Base-by-base conservation (phyloP, 2,329 filamentous ascomycete genomes). In the Pezicula carpinea region DNA sequence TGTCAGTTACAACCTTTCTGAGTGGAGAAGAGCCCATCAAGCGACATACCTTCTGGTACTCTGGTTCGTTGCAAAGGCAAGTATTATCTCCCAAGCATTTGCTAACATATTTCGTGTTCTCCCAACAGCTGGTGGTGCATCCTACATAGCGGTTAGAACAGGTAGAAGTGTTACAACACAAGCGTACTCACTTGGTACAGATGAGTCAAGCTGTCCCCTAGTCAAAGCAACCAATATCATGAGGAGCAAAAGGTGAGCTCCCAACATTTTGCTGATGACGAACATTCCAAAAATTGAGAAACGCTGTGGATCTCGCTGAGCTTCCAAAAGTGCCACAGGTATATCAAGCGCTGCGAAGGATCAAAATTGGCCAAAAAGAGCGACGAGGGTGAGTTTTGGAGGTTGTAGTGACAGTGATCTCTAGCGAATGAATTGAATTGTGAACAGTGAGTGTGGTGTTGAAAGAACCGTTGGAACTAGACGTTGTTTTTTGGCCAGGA, bases 101-200 rank as follows among this genome's bases (percentile, higher is more conserved):
- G 49, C 56, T 66, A 41, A 65, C 53, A 49, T 60, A 62, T 52
- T 59, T 63, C 6, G 64, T 64, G 45, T 66, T 66, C 42, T 65
- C 64, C 64, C 64, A 66, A 50, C 65, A 67, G 23, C 51, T 56
- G 5, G 53, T 36, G 18, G 61, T 58, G 52, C 63, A 66, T 19
- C 35, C 63, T 66, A 44, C 36, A 23, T 14, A n/a, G 13, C n/a
- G 22, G 23, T 23, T 19, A 29, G 21, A 18, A 17, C 19, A 8
- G 14, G 1, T 21, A 5, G 6, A 46, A 23, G 15, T 26, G 40
- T 18, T 52, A 56, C 55, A 32, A 32, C 14, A 8, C 14, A 14
- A 14, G 14, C 8, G n/a, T n/a, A n/a, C 38, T 6, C 7, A 40
- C 38, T 49, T 39, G 57, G 56, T 32, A 42, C 43, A 22, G 47